These are phyloP conservation scores for Curvularia lunata DNA, from an alignment of 2,329 filamentous ascomycete species.

Conservation along the genomic window DNA sequence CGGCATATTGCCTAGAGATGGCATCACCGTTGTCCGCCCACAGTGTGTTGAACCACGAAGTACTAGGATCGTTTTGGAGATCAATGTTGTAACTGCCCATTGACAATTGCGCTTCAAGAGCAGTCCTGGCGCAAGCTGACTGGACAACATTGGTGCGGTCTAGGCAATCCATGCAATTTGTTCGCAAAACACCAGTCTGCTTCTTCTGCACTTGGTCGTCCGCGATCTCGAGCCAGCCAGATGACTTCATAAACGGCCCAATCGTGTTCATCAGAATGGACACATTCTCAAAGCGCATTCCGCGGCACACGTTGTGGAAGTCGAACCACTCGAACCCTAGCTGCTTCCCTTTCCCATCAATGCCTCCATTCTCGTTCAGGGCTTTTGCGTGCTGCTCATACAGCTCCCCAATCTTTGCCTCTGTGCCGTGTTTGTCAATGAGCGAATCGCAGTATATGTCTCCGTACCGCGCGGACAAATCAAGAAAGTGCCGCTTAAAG, in stretches of 20 bases:
- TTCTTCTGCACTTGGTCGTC: slow-evolving; percentile 50
- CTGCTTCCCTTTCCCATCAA: slow-evolving; percentile 55
- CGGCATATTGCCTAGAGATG: slow-evolving; percentile 93
- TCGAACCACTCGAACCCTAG: slow-evolving; percentile 95
- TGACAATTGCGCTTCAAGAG: slow-evolving; percentile 79
- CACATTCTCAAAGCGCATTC: slow-evolving; percentile 98
- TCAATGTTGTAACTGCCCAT: slow-evolving; percentile 78
- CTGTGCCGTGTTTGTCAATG: slow-evolving; percentile 86
- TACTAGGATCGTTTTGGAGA: slow-evolving; percentile 76
- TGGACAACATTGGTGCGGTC: slow-evolving; percentile 97
- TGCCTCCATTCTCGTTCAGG: slow-evolving; percentile 66
- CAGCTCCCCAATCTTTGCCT: slow-evolving; percentile 77
- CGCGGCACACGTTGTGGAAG: slow-evolving; percentile 88
- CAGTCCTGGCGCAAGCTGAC: slow-evolving; percentile 84
- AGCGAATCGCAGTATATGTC: slow-evolving; percentile 79
- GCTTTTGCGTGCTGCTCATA: slow-evolving; percentile 73
- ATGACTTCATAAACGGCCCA: slow-evolving; percentile 68
- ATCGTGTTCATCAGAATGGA: slow-evolving; percentile 76
- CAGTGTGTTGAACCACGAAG: slow-evolving; percentile 91
- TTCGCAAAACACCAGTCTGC: slow-evolving; percentile 82
- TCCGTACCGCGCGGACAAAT: slow-evolving; percentile 73
- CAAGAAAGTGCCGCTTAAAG: slow-evolving; percentile 78
- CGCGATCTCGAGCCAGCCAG: slow-evolving; percentile 72
- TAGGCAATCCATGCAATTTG: slow-evolving; percentile 98
- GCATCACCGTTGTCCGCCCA: slow-evolving; percentile 99